Evolutionary conservation across 805 yeast genomes (phyloP).

Genomic region (Zygoascus biomembranicola): DNA sequence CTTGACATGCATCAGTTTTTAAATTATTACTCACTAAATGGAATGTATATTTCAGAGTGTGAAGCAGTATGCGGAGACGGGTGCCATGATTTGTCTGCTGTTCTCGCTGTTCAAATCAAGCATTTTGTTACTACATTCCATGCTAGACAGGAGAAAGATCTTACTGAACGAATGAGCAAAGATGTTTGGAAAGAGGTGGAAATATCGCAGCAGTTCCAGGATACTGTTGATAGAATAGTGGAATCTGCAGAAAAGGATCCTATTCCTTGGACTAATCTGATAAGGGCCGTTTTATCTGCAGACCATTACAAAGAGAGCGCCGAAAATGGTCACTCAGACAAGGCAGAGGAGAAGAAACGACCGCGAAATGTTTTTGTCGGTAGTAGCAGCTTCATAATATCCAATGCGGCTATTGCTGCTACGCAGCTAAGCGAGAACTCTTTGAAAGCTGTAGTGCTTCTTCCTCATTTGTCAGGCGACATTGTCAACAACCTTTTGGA

Average conservation of each 20-base stretch:
- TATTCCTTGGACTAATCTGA: constrained; percentile 38
- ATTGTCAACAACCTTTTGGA: constrained; percentile 30
- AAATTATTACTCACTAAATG: constrained; percentile 54
- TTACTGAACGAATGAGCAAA: constrained; percentile 45
- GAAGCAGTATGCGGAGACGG: constrained; percentile 71
- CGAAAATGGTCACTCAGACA: constrained; percentile 31
- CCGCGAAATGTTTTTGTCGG: constrained; percentile 35
- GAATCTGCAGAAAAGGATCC: constrained; percentile 41
- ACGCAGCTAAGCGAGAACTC: constrained; percentile 42
- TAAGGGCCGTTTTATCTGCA: constrained; percentile 10
- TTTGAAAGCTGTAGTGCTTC: constrained; percentile 45
- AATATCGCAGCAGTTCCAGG: constrained; percentile 42
- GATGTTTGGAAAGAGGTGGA: constrained; percentile 78
- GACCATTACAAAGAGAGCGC: constrained; percentile 17
- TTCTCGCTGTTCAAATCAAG: constrained; percentile 57
- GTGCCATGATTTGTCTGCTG: constrained; percentile 54
- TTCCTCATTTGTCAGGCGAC: constrained; percentile 37
- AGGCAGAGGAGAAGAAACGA: constrained; percentile 7
- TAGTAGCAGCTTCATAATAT: constrained; percentile 49
- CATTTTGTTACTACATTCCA: constrained; percentile 52
- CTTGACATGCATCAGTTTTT: constrained; percentile 55
- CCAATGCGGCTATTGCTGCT: constrained; percentile 39
- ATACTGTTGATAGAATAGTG: constrained; percentile 41
- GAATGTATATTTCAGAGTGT: constrained; percentile 70
- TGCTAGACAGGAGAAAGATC: constrained; percentile 37